These are phyloP conservation scores for Laburnicola sp. DNA, from an alignment of 2,329 filamentous ascomycete genomes.

Conservation along the genomic window DNA sequence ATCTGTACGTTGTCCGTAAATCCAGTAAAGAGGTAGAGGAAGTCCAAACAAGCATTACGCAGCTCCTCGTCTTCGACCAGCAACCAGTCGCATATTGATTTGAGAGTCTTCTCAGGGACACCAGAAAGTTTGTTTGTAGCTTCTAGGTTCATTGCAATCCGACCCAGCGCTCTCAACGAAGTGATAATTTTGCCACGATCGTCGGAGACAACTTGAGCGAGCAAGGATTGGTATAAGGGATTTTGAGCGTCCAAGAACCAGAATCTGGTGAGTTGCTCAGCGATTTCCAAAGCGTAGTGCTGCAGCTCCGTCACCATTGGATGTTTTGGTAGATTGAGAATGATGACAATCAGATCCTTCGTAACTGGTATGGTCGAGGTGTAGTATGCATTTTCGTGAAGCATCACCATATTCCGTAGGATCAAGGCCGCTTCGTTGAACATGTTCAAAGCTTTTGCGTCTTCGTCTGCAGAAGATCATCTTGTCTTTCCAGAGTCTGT, in stretches of 20 bases:
- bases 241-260: slow-evolving; percentile 72
- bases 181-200: slow-evolving; percentile 84
- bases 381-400: slow-evolving; percentile 84
- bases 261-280: slow-evolving; percentile 85
- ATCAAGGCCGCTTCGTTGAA: slow-evolving; percentile 86
- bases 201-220: slow-evolving; percentile 56
- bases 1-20: slow-evolving; percentile 80
- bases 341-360: slow-evolving; percentile 80
- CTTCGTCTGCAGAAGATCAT: slow-evolving; percentile 71
- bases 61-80: slow-evolving; percentile 88
- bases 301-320: slow-evolving; percentile 79
- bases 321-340: slow-evolving; percentile 74
- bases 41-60: slow-evolving; percentile 84
- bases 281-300: slow-evolving; percentile 87
- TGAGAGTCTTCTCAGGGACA: slow-evolving; percentile 67
- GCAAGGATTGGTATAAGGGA: slow-evolving; percentile 75
- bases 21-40: slow-evolving; percentile 93
- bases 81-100: slow-evolving; percentile 72
- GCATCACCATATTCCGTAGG: slow-evolving; percentile 92
- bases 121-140: slow-evolving; percentile 75
- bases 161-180: slow-evolving; percentile 76
- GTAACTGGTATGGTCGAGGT: slow-evolving; percentile 74
- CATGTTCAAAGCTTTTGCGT: slow-evolving; percentile 70
- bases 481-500: slow-evolving; percentile 60
- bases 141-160: slow-evolving; percentile 85